phyloP scores from a whole-genome alignment of 2,329 filamentous ascomycete genomes.

The Trichoderma koningii region DNA sequence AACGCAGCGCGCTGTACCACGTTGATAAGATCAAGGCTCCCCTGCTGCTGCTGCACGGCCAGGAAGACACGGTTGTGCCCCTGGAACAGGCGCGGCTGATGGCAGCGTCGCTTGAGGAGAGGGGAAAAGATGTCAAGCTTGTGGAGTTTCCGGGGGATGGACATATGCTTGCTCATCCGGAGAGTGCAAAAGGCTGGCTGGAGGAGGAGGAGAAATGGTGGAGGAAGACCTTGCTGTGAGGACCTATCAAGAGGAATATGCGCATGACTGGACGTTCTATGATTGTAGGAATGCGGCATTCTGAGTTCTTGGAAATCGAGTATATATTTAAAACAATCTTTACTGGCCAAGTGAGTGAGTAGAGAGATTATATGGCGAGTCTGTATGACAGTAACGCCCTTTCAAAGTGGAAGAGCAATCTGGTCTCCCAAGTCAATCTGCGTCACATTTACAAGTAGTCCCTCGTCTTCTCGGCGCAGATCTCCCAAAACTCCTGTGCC shows the following conservation, averaged over 20 bases:
- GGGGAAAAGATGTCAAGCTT: constrained; percentile 49
- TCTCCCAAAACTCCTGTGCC: constrained; percentile 36
- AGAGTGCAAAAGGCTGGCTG: constrained; percentile 45
- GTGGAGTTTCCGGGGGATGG: constrained; percentile 54
- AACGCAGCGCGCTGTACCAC: constrained; percentile 52
- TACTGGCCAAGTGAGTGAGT: no score
- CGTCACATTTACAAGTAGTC: constrained; percentile 12
- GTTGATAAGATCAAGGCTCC: constrained; percentile 52
- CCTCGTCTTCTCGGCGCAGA: constrained; percentile 33
- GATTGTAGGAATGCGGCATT: no score
- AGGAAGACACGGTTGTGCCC: constrained; percentile 59
- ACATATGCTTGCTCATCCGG: constrained; percentile 50
- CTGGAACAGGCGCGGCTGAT: constrained; percentile 58
- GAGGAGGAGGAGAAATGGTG: constrained; percentile 52
- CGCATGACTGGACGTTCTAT: no score
- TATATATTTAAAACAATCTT: no score
- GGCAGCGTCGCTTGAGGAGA: constrained; percentile 46
- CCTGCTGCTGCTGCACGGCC: constrained; percentile 59
- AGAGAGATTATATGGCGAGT: no score
- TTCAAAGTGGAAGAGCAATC: not conserved
- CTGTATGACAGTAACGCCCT: not conserved
- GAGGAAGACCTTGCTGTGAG: constrained; percentile 43
- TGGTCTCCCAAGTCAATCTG: not conserved
- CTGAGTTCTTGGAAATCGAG: no score
- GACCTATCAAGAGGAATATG: constrained; percentile 29